Percentiles rank a stretch among this genome's conserved stretches.
Conservation (phyloP, 1,284 basidiomycete genomes). For the Leccinum pallidistipes region DNA sequence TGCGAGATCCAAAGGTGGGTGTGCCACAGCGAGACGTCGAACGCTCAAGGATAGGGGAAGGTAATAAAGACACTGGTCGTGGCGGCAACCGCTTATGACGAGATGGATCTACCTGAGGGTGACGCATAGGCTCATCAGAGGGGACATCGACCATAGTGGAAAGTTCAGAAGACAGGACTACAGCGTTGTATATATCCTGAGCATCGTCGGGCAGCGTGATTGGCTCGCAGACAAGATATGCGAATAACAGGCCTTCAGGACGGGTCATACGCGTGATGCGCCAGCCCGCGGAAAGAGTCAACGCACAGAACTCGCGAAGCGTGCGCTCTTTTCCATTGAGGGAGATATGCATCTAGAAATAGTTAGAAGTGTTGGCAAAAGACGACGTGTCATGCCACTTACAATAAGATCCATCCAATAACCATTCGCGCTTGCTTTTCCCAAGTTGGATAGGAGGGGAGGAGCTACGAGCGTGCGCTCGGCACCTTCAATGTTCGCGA, state of each 20-base stretch:
- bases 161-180: constrained; percentile 22
- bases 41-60: constrained; percentile 25
- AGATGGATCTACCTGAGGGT: constrained; percentile 23
- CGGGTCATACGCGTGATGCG: constrained; percentile 58
- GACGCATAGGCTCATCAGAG: constrained; percentile 21
- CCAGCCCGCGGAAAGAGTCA: constrained; percentile 66
- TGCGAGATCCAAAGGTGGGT: constrained; percentile 56
- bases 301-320: constrained; percentile 57
- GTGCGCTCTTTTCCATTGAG: constrained; percentile 75
- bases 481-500: constrained; percentile 43
- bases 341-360: constrained; percentile 62
- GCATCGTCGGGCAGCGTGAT: constrained; percentile 44
- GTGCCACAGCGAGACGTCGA: constrained; percentile 51
- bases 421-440: constrained; percentile 66
- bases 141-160: constrained; percentile 19
- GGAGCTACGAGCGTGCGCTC: constrained; percentile 47
- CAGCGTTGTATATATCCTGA: constrained; percentile 24
- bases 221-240: constrained; percentile 65
- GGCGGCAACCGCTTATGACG: constrained; percentile 12
- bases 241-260: constrained; percentile 61
- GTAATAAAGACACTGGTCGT: constrained; percentile 8
- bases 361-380: constrained; percentile 1
- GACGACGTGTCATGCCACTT: constrained; percentile 14
- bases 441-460: constrained; percentile 66
- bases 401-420: constrained; percentile 76